These are phyloP conservation scores for Saitozyma podzolica DNA, from an alignment of 768 basidiomycete species.

Conservation along the genomic window DNA sequence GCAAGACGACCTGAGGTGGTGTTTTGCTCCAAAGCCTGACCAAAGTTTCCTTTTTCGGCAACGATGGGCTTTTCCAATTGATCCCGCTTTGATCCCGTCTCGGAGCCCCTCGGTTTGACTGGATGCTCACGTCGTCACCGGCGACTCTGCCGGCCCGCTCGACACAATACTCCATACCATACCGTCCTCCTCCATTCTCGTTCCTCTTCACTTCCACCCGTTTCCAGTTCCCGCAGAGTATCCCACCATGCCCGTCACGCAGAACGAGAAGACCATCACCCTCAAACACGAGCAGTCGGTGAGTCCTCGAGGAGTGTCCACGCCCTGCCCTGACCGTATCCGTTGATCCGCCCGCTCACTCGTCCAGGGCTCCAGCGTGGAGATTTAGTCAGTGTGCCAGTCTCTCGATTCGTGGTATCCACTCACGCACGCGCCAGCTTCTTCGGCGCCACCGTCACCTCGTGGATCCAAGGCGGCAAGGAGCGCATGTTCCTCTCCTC, in stretches of 20 bases:
- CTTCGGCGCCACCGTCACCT: constrained; percentile 83
- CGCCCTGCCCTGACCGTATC: neutral
- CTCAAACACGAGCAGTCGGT: constrained; percentile 34
- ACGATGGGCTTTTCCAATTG: no score
- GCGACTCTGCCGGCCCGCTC: no score
- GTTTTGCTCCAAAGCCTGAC: neutral
- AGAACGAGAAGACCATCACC: constrained; percentile 35
- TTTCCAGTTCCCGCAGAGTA: neutral
- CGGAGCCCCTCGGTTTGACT: no score
- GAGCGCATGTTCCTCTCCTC: constrained; percentile 81
- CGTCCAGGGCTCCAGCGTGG: constrained; percentile 32
- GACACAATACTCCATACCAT: no score
- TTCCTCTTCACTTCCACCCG: neutral
- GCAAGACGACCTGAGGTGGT: constrained; percentile 1
- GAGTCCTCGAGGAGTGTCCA: constrained; percentile 3
- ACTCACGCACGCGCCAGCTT: constrained; percentile 47
- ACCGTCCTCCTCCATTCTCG: neutral
- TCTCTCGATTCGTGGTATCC: neutral
- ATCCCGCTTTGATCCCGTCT: no score
- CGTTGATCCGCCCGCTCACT: constrained; percentile 1
- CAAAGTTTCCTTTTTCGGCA: no score
- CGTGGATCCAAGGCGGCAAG: constrained; percentile 66
- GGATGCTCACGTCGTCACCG: no score
- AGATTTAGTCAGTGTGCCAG: constrained; percentile 38
- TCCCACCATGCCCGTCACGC: constrained; percentile 36